A percentile compares a stretch with the other conserved stretches of the same genome.
phyloP scores from a whole-genome alignment of 352 stramenopile species.

The Phytopythium mirpurense region DNA sequence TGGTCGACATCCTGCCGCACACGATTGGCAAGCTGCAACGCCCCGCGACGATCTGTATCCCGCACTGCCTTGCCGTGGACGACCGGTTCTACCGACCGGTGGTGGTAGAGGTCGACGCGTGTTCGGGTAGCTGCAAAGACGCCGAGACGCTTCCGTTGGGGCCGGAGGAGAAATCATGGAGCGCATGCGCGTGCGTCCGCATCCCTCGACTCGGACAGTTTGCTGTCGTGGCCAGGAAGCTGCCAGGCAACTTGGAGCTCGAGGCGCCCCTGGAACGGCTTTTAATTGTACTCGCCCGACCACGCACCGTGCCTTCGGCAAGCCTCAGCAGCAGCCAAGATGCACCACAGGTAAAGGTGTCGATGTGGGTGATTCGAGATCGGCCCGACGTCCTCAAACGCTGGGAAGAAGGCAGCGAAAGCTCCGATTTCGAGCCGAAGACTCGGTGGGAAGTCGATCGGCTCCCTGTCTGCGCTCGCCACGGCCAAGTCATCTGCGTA shows the following conservation, averaged over 20 bases:
- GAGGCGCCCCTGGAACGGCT: constrained; percentile 14
- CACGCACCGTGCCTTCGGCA: constrained; percentile 5
- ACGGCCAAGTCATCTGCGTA: neutral
- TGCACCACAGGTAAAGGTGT: neutral
- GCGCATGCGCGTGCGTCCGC: neutral
- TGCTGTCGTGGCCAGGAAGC: constrained; percentile 8
- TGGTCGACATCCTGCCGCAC: constrained; percentile 39
- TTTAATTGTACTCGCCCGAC: constrained; percentile 5
- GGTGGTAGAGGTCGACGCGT: constrained; percentile 22
- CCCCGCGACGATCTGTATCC: constrained; percentile 24
- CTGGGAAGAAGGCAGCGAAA: neutral
- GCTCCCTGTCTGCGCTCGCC: neutral
- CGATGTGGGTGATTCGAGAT: constrained; percentile 13
- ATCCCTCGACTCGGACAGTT: constrained; percentile 5
- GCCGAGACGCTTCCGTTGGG: neutral
- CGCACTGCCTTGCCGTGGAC: constrained; percentile 14
- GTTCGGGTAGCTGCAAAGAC: constrained; percentile 11
- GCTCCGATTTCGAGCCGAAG: neutral
- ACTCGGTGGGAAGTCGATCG: neutral
- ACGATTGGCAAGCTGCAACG: constrained; percentile 20
- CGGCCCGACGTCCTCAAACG: constrained; percentile 7
- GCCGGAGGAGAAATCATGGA: neutral
- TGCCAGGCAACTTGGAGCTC: constrained; percentile 7
- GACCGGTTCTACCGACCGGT: constrained; percentile 11
- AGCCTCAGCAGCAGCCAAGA: neutral